Conservation (phyloP, 2,329 filamentous ascomycete species). For the Phialocephala sp. region DNA sequence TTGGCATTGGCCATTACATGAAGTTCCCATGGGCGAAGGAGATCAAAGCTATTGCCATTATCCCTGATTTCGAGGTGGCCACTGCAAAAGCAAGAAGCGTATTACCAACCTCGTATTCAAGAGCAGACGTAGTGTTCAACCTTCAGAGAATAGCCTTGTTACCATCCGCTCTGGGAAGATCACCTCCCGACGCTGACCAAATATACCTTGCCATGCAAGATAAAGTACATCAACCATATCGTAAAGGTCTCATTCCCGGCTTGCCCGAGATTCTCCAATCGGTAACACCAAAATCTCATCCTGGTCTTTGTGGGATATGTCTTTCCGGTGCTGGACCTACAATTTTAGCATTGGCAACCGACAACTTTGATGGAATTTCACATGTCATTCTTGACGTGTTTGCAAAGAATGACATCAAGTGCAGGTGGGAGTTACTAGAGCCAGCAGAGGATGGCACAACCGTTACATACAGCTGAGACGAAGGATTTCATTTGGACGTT, state of each 20-base stretch:
- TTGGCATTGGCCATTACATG: constrained; percentile 94
- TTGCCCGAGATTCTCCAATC: constrained; percentile 88
- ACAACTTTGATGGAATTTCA: constrained; percentile 88
- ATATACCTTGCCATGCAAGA: constrained; percentile 99
- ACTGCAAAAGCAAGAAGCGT: constrained; percentile 90
- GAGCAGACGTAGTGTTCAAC: constrained; percentile 89
- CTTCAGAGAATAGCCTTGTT: constrained; percentile 91
- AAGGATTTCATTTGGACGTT: constrained; percentile 1
- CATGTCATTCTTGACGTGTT: constrained; percentile 78
- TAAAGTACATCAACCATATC: constrained; percentile 96
- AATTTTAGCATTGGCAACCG: constrained; percentile 89
- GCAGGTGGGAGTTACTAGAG: constrained; percentile 86
- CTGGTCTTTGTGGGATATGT: constrained; percentile 91
- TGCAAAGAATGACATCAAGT: constrained; percentile 73
- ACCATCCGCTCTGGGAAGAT: constrained; percentile 86
- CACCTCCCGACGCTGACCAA: constrained; percentile 87
- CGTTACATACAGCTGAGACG: constrained; percentile 38
- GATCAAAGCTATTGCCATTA: constrained; percentile 96
- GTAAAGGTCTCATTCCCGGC: constrained; percentile 88
- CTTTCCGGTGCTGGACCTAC: constrained; percentile 94
- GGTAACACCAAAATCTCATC: constrained; percentile 85
- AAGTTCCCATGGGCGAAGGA: constrained; percentile 93
- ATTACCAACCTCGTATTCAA: constrained; percentile 78
- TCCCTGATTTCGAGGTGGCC: constrained; percentile 94
- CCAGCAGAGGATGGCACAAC: constrained; percentile 72